Evolutionary conservation across 495 filamentous ascomycete genomes (phyloP), one percentile per base, ranked within the genome.

Genomic region (Hyaloscypha finlandica): DNA sequence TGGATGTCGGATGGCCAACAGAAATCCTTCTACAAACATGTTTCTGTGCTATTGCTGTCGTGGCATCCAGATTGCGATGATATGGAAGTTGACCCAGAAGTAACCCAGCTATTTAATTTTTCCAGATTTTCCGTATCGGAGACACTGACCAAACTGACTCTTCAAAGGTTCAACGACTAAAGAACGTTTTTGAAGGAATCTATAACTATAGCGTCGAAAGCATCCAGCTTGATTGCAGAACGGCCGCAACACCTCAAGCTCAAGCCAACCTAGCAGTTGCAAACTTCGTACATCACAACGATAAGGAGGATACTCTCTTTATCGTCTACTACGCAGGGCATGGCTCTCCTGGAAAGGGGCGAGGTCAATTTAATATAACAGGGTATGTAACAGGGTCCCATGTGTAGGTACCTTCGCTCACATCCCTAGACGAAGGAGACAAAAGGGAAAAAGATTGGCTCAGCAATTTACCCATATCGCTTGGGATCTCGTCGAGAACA

Each of bases 11-110:
- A 59, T 59, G 53, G 32, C 3, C 48, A 64, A 31, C 54, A 64
- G 58, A 48, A 65, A 57, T 8, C 57, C 45, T 30, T 63, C 54
- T 39, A 73, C 70, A 45, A 73, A 69, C 12, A 51, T 32, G 30
- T 73, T 71, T 51, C 70, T 61, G 67, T 61, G n/a, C 48, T 69
- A 31, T 42, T 65, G 39, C 59, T 64, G 11, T 64, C 61, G 4
- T 69, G 67, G 67, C 55, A 60, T 35, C 67, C 54, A 9, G 67
- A 60, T 39, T 53, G 53, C 45, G 61, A 69, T 69, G 67, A 69
- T 35, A 25, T 69, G 61, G 25, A 9, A 4, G 57, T 60, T 22
- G 62, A 48, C 9, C 35, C 4, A 2, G 67, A 69, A 45, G 67
- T 69, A 65, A 54, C 14, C 6, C 35, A 16, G 8, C 2, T 3